phyloP scores from a whole-genome alignment of 495 filamentous ascomycete species.

The Neurospora cerealis region DNA sequence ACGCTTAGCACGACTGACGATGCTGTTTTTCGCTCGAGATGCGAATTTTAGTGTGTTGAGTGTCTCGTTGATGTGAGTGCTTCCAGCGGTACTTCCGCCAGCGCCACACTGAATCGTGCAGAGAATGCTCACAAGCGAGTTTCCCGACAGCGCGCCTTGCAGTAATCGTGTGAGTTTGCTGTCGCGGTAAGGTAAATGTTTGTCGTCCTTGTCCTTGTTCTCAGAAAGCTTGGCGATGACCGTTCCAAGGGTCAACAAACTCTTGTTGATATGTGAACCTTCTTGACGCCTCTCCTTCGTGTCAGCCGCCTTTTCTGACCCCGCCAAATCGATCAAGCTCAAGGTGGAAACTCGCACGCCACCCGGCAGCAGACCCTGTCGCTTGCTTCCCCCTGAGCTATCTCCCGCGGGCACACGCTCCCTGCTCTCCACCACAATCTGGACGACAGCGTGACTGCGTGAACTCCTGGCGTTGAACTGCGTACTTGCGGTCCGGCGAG shows the following conservation, averaged over 20 bases:
- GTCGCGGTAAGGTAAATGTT: conserved; percentile 91
- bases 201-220: conserved; percentile 77
- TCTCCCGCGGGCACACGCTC: conserved; percentile 63
- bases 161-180: conserved; percentile 92
- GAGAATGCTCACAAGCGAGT: conserved; percentile 91
- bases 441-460: conserved; percentile 93
- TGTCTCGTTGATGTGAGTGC: conserved; percentile 73
- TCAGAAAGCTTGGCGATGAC: conserved; percentile 82
- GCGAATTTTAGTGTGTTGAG: conserved; percentile 96
- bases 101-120: conserved; percentile 83
- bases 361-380: conserved; percentile 69
- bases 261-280: conserved; percentile 97
- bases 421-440: conserved; percentile 95
- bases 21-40: conserved; percentile 91
- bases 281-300: conserved; percentile 89
- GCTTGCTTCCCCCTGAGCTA: conserved; percentile 38
- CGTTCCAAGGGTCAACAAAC: conserved; percentile 85
- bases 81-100: conserved; percentile 50
- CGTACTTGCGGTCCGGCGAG: conserved; percentile 79
- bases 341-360: conserved; percentile 93
- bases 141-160: conserved; percentile 86
- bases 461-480: conserved; percentile 96
- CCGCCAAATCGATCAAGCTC: conserved; percentile 91
- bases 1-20: conserved; percentile 92
- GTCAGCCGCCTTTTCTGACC: conserved; percentile 91